Percentiles rank a stretch among this genome's conserved stretches.
These are phyloP conservation scores for Ulota crispa DNA, from an alignment of 225 moss, liverwort and hornwort genomes.

Conservation along the genomic window DNA sequence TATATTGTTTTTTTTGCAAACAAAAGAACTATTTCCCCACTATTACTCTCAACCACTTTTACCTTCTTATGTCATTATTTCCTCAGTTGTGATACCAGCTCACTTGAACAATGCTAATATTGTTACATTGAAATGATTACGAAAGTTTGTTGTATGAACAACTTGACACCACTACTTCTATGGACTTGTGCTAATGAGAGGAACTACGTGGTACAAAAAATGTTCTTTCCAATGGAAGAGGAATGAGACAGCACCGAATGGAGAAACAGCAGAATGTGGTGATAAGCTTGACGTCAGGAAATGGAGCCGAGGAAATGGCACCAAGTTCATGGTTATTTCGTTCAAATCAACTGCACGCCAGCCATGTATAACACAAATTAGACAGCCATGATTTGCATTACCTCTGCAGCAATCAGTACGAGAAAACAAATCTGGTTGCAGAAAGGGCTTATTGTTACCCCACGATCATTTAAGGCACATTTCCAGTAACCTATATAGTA, in stretches of 20 bases:
- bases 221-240: not conserved
- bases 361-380: constrained; percentile 3
- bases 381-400: not conserved
- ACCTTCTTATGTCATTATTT: not conserved
- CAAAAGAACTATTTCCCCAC: not conserved
- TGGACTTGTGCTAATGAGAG: not conserved
- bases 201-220: not conserved
- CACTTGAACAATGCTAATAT: not conserved
- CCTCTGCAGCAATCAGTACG: not conserved
- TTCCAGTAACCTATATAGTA: not conserved
- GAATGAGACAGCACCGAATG: constrained; percentile 42
- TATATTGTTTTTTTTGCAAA: not conserved
- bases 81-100: not conserved
- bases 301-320: constrained; percentile 92
- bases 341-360: constrained; percentile 78
- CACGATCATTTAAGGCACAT: not conserved
- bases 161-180: not conserved
- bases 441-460: not conserved
- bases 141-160: not conserved
- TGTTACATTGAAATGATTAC: not conserved
- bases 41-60: not conserved
- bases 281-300: constrained; percentile 84
- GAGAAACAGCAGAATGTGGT: constrained; percentile 48
- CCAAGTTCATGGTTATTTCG: constrained; percentile 89
- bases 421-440: not conserved